Evolutionary conservation across 2,329 filamentous ascomycete genomes (phyloP).

Genomic region (Colletotrichum cordylinicola): DNA sequence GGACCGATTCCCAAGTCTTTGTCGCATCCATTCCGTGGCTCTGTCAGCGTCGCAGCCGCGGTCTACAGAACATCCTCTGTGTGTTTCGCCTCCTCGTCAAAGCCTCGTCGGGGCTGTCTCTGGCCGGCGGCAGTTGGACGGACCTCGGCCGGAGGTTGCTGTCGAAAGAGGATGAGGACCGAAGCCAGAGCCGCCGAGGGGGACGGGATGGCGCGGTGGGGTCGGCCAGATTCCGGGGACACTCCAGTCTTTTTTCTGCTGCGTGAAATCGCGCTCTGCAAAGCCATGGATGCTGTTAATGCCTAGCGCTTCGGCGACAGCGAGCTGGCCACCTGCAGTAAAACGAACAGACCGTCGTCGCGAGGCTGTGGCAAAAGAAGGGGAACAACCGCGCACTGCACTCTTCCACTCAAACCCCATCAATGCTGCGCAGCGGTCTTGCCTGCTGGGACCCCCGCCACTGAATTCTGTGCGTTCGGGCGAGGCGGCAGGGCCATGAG

Average conservation of each 20-base stretch:
- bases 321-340: background rate
- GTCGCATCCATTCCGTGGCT: background rate
- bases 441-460: slow-evolving; percentile 10
- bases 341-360: slow-evolving; percentile 12
- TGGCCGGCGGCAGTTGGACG: background rate
- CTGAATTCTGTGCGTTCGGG: background rate
- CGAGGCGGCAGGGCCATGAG: slow-evolving; percentile 2
- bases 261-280: background rate
- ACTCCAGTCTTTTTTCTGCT: background rate
- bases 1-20: background rate
- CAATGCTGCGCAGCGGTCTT: slow-evolving; percentile 16
- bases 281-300: background rate
- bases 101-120: background rate
- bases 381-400: background rate
- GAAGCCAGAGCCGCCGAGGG: background rate
- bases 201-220: background rate
- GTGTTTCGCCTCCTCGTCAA: slow-evolving; percentile 10
- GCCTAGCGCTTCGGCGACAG: slow-evolving; percentile 16
- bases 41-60: background rate
- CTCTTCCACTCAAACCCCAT: background rate
- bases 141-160: slow-evolving; percentile 15
- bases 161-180: slow-evolving; percentile 1
- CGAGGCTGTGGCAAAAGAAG: slow-evolving; percentile 18
- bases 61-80: background rate
- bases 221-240: slow-evolving; percentile 21